Base-by-base conservation (phyloP, 441 rosid genomes). In the Erodium texanum region DNA sequence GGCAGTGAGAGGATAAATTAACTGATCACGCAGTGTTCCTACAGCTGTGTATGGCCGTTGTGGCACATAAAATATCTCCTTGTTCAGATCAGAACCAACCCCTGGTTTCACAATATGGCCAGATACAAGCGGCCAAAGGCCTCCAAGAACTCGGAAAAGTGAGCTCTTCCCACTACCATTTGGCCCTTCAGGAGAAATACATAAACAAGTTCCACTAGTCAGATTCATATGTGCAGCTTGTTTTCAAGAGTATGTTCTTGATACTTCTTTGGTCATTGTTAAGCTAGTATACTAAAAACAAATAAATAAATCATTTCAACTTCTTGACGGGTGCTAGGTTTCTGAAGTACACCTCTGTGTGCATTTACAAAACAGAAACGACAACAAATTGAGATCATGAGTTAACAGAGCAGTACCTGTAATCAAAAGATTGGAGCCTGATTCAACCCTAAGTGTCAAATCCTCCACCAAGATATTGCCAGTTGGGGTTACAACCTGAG, bases 131-230 rank as follows among this genome's bases (percentile, higher is more conserved):
- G 99, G 99, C 99, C 99, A 96, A 71, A 96, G 89, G 68, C 99
- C 99, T 77, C 99, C 98, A 71, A 96, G 81, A 79, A 96, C 98
- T 68, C 99, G 92, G 81, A 96, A 96, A 76, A 96, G 99, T 22
- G 99, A 96, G 82, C 99, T 96, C 84, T 96, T 96, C 70, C 99
- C 99, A 75, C 99, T 96, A 61, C 99, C 99, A 79, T 96, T 96
- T 64, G 99, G 99, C 79, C 99, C 99, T 96, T 77, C 77, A 74
- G 69, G 20, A 79, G 62, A 83, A 80, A 73, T 64, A 50, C 36
- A 20, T 45, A 69, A 32, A 52, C 0, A 67, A 27, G 18, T 27
- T 45, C 5, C 62, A 63, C 52, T 19, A 43, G 50, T 15, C 66
- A 52, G 62, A 64, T n/a, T 34, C 29, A 12, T 32, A 66, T 43